Percentiles rank a stretch among this genome's conserved stretches.
phyloP scores from a whole-genome alignment of 345 rosid species.

The Firmiana major region DNA sequence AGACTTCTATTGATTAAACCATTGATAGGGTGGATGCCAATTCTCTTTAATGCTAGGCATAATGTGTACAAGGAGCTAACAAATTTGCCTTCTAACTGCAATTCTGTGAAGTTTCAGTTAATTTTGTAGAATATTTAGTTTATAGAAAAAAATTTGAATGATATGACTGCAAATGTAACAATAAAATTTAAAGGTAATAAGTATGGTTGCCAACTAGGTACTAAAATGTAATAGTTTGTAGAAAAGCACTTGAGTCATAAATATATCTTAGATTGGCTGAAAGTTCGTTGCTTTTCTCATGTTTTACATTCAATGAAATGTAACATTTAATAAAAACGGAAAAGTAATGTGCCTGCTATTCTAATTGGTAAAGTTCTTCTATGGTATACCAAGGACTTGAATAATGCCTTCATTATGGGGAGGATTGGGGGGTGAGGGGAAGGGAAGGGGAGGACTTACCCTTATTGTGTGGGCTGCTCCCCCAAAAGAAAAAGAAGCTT shows the following conservation, averaged over 20 bases:
- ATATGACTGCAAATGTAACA: neutral
- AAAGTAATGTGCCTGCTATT: neutral
- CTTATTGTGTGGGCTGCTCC: neutral
- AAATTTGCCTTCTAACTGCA: neutral
- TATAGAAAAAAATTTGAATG: neutral
- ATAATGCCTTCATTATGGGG: neutral
- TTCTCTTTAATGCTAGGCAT: neutral
- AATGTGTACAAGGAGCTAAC: neutral
- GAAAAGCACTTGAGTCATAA: neutral
- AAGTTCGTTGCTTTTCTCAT: neutral
- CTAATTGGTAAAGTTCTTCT: neutral
- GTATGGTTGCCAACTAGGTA: neutral
- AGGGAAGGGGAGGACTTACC: neutral
- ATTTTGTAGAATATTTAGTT: neutral
- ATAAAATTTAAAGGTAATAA: slow-evolving; percentile 1
- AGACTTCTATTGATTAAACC: neutral
- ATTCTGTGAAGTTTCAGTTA: neutral
- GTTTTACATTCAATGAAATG: neutral
- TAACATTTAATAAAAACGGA: neutral
- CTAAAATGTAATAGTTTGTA: neutral
- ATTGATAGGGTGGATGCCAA: neutral
- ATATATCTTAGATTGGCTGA: neutral
- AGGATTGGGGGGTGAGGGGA: neutral
- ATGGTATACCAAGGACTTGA: neutral
- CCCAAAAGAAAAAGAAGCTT: neutral